Evolutionary conservation across 495 filamentous ascomycete genomes (phyloP), one percentile per base, ranked within the genome.

Genomic region (Xylaria telfairii): DNA sequence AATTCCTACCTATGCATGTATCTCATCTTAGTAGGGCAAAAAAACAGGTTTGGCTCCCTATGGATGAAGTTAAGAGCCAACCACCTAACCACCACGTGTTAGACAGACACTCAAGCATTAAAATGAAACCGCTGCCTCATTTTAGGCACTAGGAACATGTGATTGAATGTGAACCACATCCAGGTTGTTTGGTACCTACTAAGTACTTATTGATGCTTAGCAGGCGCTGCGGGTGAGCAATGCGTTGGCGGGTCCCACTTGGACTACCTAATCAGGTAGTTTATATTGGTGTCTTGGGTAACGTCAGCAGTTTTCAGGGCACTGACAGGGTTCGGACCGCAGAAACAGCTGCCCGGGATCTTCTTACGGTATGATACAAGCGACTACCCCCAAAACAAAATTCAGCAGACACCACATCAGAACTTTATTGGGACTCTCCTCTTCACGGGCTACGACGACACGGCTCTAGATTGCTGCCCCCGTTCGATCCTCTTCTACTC

Each of bases 391-490:
- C 21, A 12, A 42, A 28, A 41, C 59, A 41, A 24, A 62, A 62
- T 28, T 42, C 59, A 37, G 37, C 32, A 59, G n/a, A n/a, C n/a
- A 59, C 19, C 56, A 42, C 59, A 42, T 42, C 59, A 17, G 37
- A 37, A 37, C 32, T 37, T 30, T 28, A 54, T 6, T 13, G 24
- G 26, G 51, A 8, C 59, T 15, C 37, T 41, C 12, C 2, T 42
- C 17, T 21, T 12, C 19, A 37, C 32, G 7, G 56, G 56, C 56
- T 37, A 42, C 59, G 59, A 59, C 56, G 17, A 34, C 32, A 19
- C 37, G 17, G 13, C 56, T 59, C 30, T 57, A 41, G 34, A 24
- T 24, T 39, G 30, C 37, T 24, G 15, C 0, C 59, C 37, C 37
- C 1, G 12, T 32, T 32, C 59, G 21, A 41, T 42, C 17, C n/a